phyloP scores from a whole-genome alignment of 2,329 filamentous ascomycete species.

The Alternaria tenuissima region DNA sequence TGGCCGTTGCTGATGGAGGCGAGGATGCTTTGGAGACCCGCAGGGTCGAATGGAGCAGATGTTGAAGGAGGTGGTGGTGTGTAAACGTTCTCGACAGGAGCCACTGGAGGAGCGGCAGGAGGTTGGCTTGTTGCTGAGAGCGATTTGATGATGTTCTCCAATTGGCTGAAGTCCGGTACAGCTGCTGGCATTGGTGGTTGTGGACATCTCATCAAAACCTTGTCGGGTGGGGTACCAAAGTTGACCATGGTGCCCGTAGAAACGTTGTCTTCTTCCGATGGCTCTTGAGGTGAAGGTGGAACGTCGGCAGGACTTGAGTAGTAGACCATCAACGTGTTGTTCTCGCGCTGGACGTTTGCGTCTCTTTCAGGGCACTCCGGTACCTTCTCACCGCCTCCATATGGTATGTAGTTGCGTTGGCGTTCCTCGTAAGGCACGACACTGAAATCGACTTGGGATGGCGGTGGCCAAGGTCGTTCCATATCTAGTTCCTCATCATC shows the following conservation, averaged over 20 bases:
- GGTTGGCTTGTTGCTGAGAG: slow-evolving; percentile 26
- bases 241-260: slow-evolving; percentile 32
- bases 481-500: slow-evolving; percentile 65
- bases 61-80: slow-evolving; percentile 29
- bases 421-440: slow-evolving; percentile 52
- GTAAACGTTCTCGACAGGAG: slow-evolving; percentile 28
- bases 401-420: slow-evolving; percentile 55
- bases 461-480: slow-evolving; percentile 43
- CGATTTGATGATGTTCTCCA: slow-evolving; percentile 43
- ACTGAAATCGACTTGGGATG: slow-evolving; percentile 55
- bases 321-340: slow-evolving; percentile 57
- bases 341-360: slow-evolving; percentile 56
- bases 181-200: slow-evolving; percentile 23
- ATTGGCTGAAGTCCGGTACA: slow-evolving; percentile 31
- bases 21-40: slow-evolving; percentile 41
- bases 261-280: slow-evolving; percentile 42
- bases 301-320: slow-evolving; percentile 57
- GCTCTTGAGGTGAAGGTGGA: slow-evolving; percentile 57
- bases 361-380: slow-evolving; percentile 54
- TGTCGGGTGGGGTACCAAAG: slow-evolving; percentile 51
- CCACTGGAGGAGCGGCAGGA: slow-evolving; percentile 18
- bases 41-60: slow-evolving; percentile 33
- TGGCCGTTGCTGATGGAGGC: slow-evolving; percentile 27
- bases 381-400: slow-evolving; percentile 53
- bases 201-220: slow-evolving; percentile 34